phyloP scores from a whole-genome alignment of 1,139 yeast species.

The Geotrichum bryndzae region DNA sequence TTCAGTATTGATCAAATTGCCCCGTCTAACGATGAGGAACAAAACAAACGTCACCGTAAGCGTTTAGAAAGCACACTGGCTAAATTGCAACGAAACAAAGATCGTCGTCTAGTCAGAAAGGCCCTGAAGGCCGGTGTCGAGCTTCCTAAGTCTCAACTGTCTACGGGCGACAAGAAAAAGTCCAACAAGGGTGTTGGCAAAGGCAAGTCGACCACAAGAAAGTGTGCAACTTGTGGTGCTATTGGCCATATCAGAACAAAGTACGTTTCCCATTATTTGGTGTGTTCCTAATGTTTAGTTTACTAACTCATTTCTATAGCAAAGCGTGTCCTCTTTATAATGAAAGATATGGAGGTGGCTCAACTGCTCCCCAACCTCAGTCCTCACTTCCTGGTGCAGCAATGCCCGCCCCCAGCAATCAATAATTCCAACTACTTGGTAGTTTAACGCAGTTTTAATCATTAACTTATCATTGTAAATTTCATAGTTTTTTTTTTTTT shows the following conservation, averaged over 20 bases:
- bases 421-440: background rate
- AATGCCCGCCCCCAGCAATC: constrained; percentile 14
- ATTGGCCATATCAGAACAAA: constrained; percentile 92
- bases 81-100: constrained; percentile 69
- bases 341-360: constrained; percentile 33
- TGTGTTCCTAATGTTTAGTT: background rate
- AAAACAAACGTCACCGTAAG: constrained; percentile 70
- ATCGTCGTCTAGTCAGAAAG: constrained; percentile 53
- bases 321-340: constrained; percentile 82
- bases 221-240: constrained; percentile 94
- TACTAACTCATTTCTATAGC: constrained; percentile 21
- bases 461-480: too few species aligned
- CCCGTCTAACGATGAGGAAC: constrained; percentile 81
- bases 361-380: constrained; percentile 5
- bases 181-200: constrained; percentile 32
- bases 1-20: constrained; percentile 51
- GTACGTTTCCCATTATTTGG: constrained; percentile 14
- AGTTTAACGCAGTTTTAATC: background rate
- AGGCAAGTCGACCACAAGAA: constrained; percentile 66
- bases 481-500: too few species aligned
- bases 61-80: constrained; percentile 77
- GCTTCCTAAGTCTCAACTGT: constrained; percentile 14
- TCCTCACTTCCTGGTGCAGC: constrained; percentile 5
- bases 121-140: constrained; percentile 37
- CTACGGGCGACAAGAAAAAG: constrained; percentile 36